These are phyloP conservation scores for Protomyces gravidus DNA, from an alignment of 1,139 yeast species.

Conservation along the genomic window DNA sequence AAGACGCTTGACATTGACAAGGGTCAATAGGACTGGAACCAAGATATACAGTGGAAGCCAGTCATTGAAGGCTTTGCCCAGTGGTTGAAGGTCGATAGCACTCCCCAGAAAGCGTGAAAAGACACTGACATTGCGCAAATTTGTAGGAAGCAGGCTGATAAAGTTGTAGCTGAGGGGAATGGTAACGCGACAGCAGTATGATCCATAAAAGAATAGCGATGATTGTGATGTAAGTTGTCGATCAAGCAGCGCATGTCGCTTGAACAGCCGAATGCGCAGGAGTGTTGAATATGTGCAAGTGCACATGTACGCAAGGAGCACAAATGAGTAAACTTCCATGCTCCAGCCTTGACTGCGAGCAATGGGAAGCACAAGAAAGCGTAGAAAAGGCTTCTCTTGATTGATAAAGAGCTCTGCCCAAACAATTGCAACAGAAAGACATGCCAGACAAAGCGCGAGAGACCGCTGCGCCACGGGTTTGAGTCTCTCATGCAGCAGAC, in stretches of 20 bases:
- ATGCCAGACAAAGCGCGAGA: conserved; percentile 44
- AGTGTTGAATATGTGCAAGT: conserved; percentile 61
- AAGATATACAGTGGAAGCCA: conserved; percentile 69
- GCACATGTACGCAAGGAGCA: conserved; percentile 63
- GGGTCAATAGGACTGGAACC: conserved; percentile 60
- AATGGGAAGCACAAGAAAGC: conserved; percentile 11
- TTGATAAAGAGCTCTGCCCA: conserved; percentile 65
- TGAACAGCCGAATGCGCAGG: conserved; percentile 64
- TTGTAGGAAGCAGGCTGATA: conserved; percentile 48
- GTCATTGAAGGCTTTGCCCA: conserved; percentile 67
- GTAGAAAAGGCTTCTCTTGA: conserved; percentile 8
- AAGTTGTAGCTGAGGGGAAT: conserved; percentile 79
- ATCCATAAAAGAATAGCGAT: conserved; percentile 69
- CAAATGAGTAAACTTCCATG: conserved; percentile 45
- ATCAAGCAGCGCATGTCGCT: conserved; percentile 68
- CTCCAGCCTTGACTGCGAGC: conserved; percentile 49
- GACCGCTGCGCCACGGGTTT: conserved; percentile 50
- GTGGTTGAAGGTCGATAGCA: conserved; percentile 68
- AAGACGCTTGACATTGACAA: conserved; percentile 46
- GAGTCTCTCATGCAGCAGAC: conserved; percentile 43
- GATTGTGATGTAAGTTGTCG: conserved; percentile 65
- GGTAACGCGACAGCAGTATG: conserved; percentile 75
- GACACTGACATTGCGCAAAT: conserved; percentile 45
- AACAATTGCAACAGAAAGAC: conserved; percentile 53
- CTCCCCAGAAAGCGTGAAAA: conserved; percentile 61